Evolutionary conservation across 2,329 filamentous ascomycete genomes (phyloP).

Genomic region (Diaporthe australafricana): DNA sequence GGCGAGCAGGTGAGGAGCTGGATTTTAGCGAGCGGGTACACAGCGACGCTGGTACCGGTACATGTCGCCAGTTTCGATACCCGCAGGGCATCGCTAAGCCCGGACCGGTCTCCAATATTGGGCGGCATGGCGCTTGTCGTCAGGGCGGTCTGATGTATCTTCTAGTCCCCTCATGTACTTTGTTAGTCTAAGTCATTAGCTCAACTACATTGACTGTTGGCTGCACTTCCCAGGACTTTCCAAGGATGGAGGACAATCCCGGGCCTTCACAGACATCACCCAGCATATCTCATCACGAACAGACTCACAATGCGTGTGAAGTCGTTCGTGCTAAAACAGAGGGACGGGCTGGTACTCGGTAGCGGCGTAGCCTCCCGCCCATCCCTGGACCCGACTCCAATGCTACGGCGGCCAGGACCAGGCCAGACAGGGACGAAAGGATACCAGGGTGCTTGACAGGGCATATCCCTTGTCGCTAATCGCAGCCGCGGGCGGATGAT

Average conservation of each 20-base stretch:
- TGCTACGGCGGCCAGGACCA: constrained; percentile 27
- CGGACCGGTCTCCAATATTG: constrained; percentile 42
- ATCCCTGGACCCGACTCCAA: constrained; percentile 32
- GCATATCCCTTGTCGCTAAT: constrained; percentile 28
- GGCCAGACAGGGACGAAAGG: constrained; percentile 25
- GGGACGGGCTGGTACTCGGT: constrained; percentile 41
- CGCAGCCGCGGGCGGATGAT: constrained; percentile 37
- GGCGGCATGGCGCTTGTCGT: constrained; percentile 47
- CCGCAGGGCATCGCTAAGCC: constrained; percentile 43
- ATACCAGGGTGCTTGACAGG: constrained; percentile 12
- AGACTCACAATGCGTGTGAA: neutral
- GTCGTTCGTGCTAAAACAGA: constrained; percentile 45
- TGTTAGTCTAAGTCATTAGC: constrained; percentile 12
- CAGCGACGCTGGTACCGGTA: constrained; percentile 23
- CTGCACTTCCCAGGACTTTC: constrained; percentile 5
- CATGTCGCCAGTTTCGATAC: constrained; percentile 34
- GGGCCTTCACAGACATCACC: neutral
- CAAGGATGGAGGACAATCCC: neutral
- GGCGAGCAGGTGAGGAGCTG: constrained; percentile 14
- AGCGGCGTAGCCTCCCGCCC: constrained; percentile 35
- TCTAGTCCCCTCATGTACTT: neutral
- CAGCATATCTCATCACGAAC: neutral
- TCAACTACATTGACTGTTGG: constrained; percentile 5
- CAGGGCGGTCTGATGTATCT: constrained; percentile 39
- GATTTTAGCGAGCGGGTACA: constrained; percentile 23